Evolutionary conservation across 1,139 yeast genomes (phyloP).

Genomic region (Yamadazyma kanchanaburiensis): DNA sequence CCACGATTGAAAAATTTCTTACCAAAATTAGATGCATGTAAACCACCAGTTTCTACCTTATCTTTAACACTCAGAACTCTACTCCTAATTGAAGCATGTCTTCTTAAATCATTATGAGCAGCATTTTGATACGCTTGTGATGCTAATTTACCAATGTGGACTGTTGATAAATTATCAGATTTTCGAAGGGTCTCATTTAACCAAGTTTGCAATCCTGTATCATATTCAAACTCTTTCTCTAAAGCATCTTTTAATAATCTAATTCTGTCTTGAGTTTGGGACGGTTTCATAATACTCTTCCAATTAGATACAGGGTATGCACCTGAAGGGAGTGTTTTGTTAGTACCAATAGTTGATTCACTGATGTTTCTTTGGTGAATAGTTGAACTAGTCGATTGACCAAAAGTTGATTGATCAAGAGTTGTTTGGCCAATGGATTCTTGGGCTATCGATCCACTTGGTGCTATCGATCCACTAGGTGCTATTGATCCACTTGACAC

Average conservation of each 20-base stretch:
- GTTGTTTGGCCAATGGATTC: conserved; percentile 1
- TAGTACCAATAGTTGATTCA: conserved; percentile 8
- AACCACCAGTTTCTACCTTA: conserved; percentile 41
- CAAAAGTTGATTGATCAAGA: conserved; percentile 1
- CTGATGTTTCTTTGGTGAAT: conserved; percentile 8
- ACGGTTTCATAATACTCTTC: conserved; percentile 40
- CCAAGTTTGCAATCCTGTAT: conserved; percentile 50
- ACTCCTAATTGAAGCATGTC: conserved; percentile 41
- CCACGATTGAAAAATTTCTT: conserved; percentile 41
- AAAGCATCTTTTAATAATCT: conserved; percentile 39
- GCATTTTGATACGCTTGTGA: conserved; percentile 48
- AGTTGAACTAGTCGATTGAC: conserved; percentile 1
- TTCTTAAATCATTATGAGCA: conserved; percentile 39
- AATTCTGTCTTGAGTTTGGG: conserved; percentile 44
- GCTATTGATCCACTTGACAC: conserved; percentile 1
- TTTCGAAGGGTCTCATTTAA: conserved; percentile 35
- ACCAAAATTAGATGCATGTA: conserved; percentile 42
- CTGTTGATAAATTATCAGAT: conserved; percentile 30
- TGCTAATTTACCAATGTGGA: conserved; percentile 45
- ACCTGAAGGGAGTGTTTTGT: conserved; percentile 13
- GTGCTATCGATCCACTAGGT: conserved; percentile 8
- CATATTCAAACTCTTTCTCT: conserved; percentile 34
- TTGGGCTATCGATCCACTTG: conserved; percentile 5
- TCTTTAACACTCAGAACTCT: conserved; percentile 43
- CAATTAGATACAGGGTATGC: conserved; percentile 41